Conservation (phyloP, 2,329 filamentous ascomycete species). For the Ophidiomyces ophidiicola region DNA sequence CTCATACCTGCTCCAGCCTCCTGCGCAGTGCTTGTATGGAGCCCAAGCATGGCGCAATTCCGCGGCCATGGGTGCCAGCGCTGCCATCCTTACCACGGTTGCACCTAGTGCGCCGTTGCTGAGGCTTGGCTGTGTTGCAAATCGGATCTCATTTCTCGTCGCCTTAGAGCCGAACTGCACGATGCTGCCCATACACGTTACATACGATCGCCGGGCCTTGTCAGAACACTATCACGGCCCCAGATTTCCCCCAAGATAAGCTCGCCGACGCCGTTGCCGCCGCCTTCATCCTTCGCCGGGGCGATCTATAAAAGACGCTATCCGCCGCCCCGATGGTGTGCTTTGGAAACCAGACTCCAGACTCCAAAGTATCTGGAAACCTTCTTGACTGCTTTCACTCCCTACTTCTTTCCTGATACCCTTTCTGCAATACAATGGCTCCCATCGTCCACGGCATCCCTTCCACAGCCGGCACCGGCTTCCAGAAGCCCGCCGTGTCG, state of each 20-base stretch:
- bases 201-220: too few relatives aligned
- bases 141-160: slow-evolving; percentile 2
- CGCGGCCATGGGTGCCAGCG: slow-evolving; percentile 6
- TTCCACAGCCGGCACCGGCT: slow-evolving; percentile 3
- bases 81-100: slow-evolving; percentile 7
- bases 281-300: too few relatives aligned
- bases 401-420: not conserved
- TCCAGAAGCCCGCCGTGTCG: slow-evolving; percentile 8
- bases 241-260: too few relatives aligned
- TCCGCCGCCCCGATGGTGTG: too few relatives aligned
- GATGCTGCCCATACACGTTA: not conserved
- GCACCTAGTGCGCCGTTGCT: slow-evolving; percentile 1
- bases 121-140: not conserved
- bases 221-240: too few relatives aligned
- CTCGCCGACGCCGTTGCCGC: too few relatives aligned
- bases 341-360: too few relatives aligned
- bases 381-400: not conserved
- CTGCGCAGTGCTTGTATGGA: too few relatives aligned
- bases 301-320: too few relatives aligned
- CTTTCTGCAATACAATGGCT: slow-evolving; percentile 12
- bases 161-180: not conserved
- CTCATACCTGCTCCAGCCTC: too few relatives aligned
- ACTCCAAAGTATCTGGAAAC: slow-evolving; percentile 5
- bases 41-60: slow-evolving; percentile 1
- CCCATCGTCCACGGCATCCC: slow-evolving; percentile 15